Conservation (phyloP, 2,329 filamentous ascomycete genomes). For the Xylariaceae sp. region DNA sequence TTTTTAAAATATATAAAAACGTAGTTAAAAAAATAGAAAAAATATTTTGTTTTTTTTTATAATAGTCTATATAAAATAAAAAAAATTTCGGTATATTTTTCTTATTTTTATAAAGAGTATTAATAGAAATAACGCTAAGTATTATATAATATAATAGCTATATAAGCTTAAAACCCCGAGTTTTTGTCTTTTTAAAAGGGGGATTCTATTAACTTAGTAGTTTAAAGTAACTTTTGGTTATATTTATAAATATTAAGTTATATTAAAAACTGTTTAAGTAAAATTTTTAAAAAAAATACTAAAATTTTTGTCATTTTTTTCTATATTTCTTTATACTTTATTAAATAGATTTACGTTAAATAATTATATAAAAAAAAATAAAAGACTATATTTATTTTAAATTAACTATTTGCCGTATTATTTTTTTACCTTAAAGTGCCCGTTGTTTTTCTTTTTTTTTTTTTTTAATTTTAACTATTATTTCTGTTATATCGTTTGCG, state of each 20-base stretch:
- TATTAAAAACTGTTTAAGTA: background rate
- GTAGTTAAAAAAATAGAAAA: too few species aligned
- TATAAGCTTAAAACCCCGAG: too few species aligned
- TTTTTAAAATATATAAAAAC: too few species aligned
- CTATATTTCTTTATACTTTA: background rate
- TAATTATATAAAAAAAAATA: background rate
- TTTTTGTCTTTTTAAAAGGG: too few species aligned
- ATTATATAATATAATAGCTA: background rate
- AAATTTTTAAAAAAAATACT: background rate
- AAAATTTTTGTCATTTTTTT: too few species aligned
- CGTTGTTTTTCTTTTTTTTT: background rate
- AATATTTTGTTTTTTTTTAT: too few species aligned
- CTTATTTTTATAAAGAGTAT: background rate
- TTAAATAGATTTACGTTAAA: background rate
- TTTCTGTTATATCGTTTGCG: background rate
- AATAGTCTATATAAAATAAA: too few species aligned
- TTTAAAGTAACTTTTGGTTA: too few species aligned
- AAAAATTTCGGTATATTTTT: background rate
- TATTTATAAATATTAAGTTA: background rate
- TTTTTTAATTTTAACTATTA: background rate
- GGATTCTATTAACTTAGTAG: too few species aligned
- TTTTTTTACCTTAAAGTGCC: background rate
- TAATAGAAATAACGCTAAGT: background rate
- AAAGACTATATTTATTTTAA: background rate
- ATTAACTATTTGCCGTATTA: background rate